Evolutionary conservation across 2,329 filamentous ascomycete genomes (phyloP).

Genomic region (Dissoconium aciculare): DNA sequence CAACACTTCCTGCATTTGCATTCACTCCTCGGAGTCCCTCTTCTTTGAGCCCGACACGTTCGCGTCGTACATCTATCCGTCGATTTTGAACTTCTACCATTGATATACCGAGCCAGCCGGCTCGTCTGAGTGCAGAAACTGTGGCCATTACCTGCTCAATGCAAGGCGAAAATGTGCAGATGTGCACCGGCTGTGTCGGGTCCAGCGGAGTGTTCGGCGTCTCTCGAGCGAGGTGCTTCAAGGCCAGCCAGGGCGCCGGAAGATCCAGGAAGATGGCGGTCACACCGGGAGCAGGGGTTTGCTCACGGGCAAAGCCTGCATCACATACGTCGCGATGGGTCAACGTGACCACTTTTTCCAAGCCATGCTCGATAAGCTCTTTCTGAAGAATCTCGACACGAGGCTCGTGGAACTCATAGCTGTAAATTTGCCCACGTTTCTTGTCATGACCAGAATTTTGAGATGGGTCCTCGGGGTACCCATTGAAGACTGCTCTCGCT

Average conservation of each 20-base stretch:
- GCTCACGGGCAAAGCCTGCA: constrained; percentile 49
- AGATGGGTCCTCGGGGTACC: constrained; percentile 35
- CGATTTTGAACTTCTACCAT: constrained; percentile 82
- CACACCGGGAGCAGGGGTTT: constrained; percentile 37
- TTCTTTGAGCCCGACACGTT: constrained; percentile 58
- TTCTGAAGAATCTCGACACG: constrained; percentile 53
- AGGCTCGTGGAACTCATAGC: constrained; percentile 66
- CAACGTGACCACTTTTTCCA: constrained; percentile 52
- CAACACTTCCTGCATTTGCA: constrained; percentile 55
- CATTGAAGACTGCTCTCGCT: constrained; percentile 60
- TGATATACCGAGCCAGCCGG: constrained; percentile 81
- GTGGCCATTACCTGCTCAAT: constrained; percentile 91
- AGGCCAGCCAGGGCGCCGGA: constrained; percentile 65
- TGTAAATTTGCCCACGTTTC: constrained; percentile 54
- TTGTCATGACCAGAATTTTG: constrained; percentile 21
- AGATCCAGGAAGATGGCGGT: constrained; percentile 66
- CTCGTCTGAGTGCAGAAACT: constrained; percentile 59
- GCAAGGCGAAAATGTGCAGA: constrained; percentile 93
- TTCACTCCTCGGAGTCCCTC: constrained; percentile 55
- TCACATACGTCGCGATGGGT: constrained; percentile 69
- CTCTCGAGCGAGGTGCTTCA: constrained; percentile 55
- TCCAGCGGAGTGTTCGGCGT: constrained; percentile 43
- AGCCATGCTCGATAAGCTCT: constrained; percentile 53
- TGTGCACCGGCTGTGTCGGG: constrained; percentile 53
- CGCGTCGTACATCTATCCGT: constrained; percentile 66